Conservation (phyloP, 179 eudicot genomes). For the Beta lomatogona region DNA sequence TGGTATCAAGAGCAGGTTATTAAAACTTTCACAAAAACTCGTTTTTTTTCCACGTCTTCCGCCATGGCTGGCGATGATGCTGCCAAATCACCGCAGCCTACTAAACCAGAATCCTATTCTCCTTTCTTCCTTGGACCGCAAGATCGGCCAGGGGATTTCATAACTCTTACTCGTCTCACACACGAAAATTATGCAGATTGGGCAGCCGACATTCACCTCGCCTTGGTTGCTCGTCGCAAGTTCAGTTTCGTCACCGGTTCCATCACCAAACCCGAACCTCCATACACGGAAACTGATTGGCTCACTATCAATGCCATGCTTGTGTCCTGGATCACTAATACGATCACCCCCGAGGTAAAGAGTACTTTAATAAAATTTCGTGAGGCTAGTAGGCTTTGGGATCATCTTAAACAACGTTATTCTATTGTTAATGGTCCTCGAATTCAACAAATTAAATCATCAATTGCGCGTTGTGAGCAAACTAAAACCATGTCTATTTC, state of each 20-base stretch:
- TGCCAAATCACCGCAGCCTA: not conserved
- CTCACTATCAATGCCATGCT: not conserved
- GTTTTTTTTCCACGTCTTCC: too few species aligned
- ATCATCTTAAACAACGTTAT: not conserved
- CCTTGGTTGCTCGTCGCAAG: not conserved
- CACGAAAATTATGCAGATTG: conserved; percentile 17
- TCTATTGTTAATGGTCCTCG: not conserved
- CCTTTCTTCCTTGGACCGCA: conserved; percentile 14
- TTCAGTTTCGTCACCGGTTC: conserved; percentile 17
- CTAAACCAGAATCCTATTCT: not conserved
- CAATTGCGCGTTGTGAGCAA: not conserved
- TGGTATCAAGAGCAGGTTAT: too few species aligned
- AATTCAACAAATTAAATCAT: not conserved
- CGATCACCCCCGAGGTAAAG: not conserved
- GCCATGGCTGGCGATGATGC: not conserved
- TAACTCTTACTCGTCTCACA: not conserved
- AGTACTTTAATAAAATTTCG: not conserved
- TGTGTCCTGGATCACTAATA: conserved; percentile 2
- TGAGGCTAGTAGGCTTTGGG: not conserved
- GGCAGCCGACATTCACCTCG: not conserved
- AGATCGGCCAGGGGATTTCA: conserved; percentile 16
- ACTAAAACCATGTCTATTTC: not conserved
- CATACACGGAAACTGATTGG: conserved; percentile 6
- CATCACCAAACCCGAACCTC: not conserved
- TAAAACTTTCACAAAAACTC: too few species aligned